phyloP scores from a whole-genome alignment of 202 grass and related monocot genomes.

The Zizania palustris region DNA sequence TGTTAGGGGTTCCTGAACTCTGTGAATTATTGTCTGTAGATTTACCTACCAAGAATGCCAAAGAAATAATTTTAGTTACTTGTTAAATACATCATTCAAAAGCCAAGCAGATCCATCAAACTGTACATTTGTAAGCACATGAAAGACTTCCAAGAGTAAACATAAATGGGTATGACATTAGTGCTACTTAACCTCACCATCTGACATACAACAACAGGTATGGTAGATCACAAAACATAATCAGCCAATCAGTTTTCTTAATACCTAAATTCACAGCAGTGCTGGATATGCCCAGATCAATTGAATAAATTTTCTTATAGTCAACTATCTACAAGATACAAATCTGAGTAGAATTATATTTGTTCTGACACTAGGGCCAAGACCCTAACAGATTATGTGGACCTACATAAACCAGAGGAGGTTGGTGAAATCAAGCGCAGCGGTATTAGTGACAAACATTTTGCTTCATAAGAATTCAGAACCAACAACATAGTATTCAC shows the following conservation, averaged over 20 bases:
- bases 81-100: not conserved
- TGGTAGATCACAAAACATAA: conserved; percentile 17
- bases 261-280: not conserved
- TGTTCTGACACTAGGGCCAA: not conserved
- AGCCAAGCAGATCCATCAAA: no score
- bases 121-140: no score
- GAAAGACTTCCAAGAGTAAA: no score
- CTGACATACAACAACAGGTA: not conserved
- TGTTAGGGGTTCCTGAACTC: conserved; percentile 24
- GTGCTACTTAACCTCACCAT: not conserved
- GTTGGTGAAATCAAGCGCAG: not conserved
- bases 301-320: not conserved
- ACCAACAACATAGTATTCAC: not conserved
- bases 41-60: conserved; percentile 43
- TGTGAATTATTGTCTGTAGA: conserved; percentile 35
- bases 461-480: not conserved
- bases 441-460: not conserved
- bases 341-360: no score
- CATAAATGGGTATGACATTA: not conserved
- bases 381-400: not conserved
- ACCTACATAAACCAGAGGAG: not conserved
- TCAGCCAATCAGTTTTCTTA: not conserved
- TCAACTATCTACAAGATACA: no score
- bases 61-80: not conserved
- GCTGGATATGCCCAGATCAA: not conserved